Percentiles rank a stretch among this genome's conserved stretches.
Evolutionary conservation across 2,329 filamentous ascomycete species (phyloP).

Genomic region (Dactylellina leptospora): DNA sequence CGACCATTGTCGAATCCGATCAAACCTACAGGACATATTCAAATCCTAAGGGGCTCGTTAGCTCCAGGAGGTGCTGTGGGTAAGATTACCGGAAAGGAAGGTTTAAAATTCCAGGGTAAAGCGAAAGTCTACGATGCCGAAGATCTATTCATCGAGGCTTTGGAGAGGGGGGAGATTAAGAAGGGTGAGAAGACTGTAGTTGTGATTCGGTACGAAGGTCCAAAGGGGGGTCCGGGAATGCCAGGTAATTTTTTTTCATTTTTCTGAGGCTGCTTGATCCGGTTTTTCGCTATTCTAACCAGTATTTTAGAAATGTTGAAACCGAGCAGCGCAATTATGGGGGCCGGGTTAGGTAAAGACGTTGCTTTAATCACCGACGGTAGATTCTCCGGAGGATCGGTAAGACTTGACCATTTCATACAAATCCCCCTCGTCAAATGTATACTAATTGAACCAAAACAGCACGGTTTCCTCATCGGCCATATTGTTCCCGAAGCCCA

Average conservation of each 20-base stretch:
- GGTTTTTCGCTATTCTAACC: conserved; percentile 2
- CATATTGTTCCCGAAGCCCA: conserved; percentile 71
- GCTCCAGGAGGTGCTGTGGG: conserved; percentile 76
- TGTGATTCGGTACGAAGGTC: conserved; percentile 77
- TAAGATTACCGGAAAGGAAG: conserved; percentile 81
- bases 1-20: conserved; percentile 74
- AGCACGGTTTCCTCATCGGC: conserved; percentile 70
- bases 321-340: conserved; percentile 77
- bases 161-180: conserved; percentile 74
- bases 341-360: conserved; percentile 74
- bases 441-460: neutral
- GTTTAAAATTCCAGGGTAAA: conserved; percentile 72
- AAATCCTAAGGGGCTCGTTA: conserved; percentile 75
- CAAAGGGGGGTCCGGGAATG: conserved; percentile 78
- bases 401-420: conserved; percentile 20
- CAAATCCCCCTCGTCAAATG: neutral
- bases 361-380: conserved; percentile 78
- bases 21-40: conserved; percentile 75
- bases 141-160: conserved; percentile 73
- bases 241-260: conserved; percentile 57
- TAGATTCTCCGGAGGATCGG: conserved; percentile 67
- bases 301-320: conserved; percentile 71
- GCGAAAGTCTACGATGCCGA: conserved; percentile 76
- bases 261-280: neutral
- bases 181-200: conserved; percentile 80